These are phyloP conservation scores for Alloteropsis angusta DNA, from an alignment of 202 grass and related monocot species.

Conservation along the genomic window DNA sequence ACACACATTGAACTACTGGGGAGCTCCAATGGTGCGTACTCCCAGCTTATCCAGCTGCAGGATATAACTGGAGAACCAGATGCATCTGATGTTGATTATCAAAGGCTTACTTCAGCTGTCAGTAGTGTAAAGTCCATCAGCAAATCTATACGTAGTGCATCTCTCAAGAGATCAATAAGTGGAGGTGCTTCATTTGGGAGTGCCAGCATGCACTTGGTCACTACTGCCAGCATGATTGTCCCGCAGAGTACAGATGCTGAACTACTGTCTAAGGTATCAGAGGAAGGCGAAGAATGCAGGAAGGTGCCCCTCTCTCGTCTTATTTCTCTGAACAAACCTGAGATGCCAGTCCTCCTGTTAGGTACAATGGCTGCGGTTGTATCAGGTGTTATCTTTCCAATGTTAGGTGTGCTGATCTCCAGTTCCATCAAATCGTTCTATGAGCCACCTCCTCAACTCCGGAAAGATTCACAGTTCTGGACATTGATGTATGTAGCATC, in stretches of 20 bases:
- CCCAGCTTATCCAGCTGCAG: conserved; percentile 16
- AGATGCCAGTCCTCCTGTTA: conserved; percentile 10
- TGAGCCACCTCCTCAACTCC: neutral
- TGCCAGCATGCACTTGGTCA: neutral
- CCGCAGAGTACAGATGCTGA: neutral
- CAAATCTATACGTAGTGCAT: neutral
- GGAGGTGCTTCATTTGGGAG: neutral
- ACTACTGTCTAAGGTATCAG: neutral
- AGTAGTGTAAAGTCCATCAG: neutral
- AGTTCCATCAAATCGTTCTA: conserved; percentile 15
- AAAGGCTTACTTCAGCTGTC: neutral
- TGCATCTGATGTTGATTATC: neutral
- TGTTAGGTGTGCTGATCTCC: neutral
- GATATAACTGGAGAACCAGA: neutral
- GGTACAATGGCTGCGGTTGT: neutral
- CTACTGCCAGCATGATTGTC: neutral
- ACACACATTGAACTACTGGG: conserved; percentile 4
- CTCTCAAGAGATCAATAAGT: neutral
- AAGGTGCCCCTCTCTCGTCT: neutral
- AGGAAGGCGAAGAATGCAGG: neutral
- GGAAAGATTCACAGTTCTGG: neutral
- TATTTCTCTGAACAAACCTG: conserved; percentile 15
- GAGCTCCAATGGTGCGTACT: neutral
- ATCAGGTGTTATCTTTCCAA: conserved; percentile 15
- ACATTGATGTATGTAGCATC: neutral